Base-by-base conservation (phyloP, 495 filamentous ascomycete species). In the Aspergillus incahuasiensis region DNA sequence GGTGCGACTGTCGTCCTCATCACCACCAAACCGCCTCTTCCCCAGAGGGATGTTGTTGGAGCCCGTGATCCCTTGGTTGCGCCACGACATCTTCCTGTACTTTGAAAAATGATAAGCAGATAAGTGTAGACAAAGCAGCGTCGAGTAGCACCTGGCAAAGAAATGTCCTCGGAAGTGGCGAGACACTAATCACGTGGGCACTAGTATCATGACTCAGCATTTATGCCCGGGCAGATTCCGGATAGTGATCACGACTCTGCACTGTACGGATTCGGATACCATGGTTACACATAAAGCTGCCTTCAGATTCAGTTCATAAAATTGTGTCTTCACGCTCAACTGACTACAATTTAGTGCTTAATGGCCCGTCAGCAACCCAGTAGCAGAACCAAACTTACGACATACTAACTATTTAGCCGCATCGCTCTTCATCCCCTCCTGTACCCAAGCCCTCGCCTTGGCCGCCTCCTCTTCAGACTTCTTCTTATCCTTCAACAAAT, bases 21-120 rank as follows among this genome's bases (percentile, higher is more conserved):
- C 86, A 51, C 80, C 88, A 50, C 82, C 85, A 61, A 97, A 95
- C 57, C 92, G 88, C 63, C 95, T 90, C 55, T 86, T 80, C 59
- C 95, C 95, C 56, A 99, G 75, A 59, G 95, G 95, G 65, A 97
- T 94, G 62, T 97, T 97, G 75, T 99, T 99, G 42, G 95, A 97
- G 45, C 95, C 95, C 12, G 95, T 99, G 66, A 96, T 94, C 51
- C 95, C 95, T 78, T 95, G 90, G 64, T 85, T 89, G 69, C 91
- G 86, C 91, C 92, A 95, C 60, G 90, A 79, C 91, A 95, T 96
- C 21, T 58, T 55, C 39, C 52, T 58, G 21, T 16, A 22, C 12
- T 50, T 32, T 39, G 48, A 15, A 43, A 39, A 25, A 38, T 38
- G 39, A 21, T 32, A 38, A 43, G 25, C 11, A 9, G 49, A 21